Evolutionary conservation across 2,329 filamentous ascomycete species (phyloP), one percentile per base, ranked within the genome.

Genomic region (Epichloe uncinata): DNA sequence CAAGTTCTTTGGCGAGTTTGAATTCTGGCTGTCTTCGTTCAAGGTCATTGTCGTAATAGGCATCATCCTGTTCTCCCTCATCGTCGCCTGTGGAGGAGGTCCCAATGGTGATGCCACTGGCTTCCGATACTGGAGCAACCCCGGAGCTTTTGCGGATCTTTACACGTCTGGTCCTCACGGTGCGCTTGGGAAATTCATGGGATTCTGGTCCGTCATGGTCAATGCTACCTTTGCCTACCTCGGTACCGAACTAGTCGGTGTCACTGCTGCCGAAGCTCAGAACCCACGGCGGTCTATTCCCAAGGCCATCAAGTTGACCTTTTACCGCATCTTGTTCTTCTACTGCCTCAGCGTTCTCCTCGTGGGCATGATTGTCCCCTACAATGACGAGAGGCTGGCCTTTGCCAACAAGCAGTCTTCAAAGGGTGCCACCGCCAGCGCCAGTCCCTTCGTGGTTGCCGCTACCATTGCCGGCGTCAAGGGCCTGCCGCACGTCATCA

Each of bases 281-380:
- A 89, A 89, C 67, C 86, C 86, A 1, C 80, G 85, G 61, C 79
- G 78, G 64, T 85, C 81, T 15, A 82, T 91, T 53, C 86, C 86
- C 6, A 79, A 81, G 52, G 85, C 85, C 48, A 89, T 89, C 72
- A 84, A 81, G 63, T 74, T 88, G 46, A 89, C 85, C 56, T 90
- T 90, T 67, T 90, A 79, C 71, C 85, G 86, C 51, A 90, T 91
- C 63, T 67, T 87, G 56, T 71, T 90, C 69, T 91, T 91, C 73
- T 91, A 91, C 72, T 74, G 81, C 58, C 66, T 87, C 52, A 82
- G 78, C 20, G 83, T 89, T 36, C 74, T 91, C 48, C 73, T 90
- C 47, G 71, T 91, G 49, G 85, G 85, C 60, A 86, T 87, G 75
- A 73, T 84, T 47, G 82, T 91, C 4, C 84, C 84, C 1, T 90